These are phyloP conservation scores for Cyclostephanos tholiformis DNA, from an alignment of 108 stramenopile genomes.

Conservation along the genomic window DNA sequence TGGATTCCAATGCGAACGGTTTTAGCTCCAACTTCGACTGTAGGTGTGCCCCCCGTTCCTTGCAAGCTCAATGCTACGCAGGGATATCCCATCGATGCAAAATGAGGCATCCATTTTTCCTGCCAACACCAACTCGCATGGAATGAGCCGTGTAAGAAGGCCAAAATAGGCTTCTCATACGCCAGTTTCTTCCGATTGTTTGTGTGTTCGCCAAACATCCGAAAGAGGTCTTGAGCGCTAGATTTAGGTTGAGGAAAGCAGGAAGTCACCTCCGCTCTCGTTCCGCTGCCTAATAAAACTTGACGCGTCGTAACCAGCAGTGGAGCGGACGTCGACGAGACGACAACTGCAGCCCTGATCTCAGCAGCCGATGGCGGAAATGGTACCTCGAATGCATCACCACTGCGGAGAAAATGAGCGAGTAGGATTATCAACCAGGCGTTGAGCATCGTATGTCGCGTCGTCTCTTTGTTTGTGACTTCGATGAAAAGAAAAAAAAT, in stretches of 20 bases:
- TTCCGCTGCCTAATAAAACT: slow-evolving; percentile 32
- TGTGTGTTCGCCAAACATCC: neutral
- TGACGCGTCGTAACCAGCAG: slow-evolving; percentile 20
- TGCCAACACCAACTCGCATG: slow-evolving; percentile 64
- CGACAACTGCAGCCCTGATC: slow-evolving; percentile 23
- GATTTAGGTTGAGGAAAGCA: slow-evolving; percentile 20
- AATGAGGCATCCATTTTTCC: slow-evolving; percentile 55
- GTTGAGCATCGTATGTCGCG: neutral
- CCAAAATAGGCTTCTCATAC: slow-evolving; percentile 41
- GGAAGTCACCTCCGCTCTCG: slow-evolving; percentile 37
- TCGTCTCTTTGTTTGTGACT: neutral
- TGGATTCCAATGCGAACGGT: slow-evolving; percentile 48
- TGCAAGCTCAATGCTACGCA: slow-evolving; percentile 49
- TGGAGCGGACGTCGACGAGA: neutral
- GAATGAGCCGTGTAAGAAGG: slow-evolving; percentile 62
- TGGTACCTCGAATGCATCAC: slow-evolving; percentile 14
- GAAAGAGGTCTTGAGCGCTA: slow-evolving; percentile 15
- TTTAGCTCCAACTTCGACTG: slow-evolving; percentile 35
- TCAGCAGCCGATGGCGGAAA: slow-evolving; percentile 25
- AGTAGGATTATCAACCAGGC: neutral
- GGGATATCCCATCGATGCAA: slow-evolving; percentile 49
- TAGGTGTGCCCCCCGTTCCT: slow-evolving; percentile 54
- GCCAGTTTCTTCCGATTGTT: slow-evolving; percentile 7
- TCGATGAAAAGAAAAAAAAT: too few relatives aligned
- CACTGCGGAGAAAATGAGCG: neutral